Evolutionary conservation across 257 asterid genomes (phyloP), one percentile per base, ranked within the genome.

Genomic region (Solanum chaucha): DNA sequence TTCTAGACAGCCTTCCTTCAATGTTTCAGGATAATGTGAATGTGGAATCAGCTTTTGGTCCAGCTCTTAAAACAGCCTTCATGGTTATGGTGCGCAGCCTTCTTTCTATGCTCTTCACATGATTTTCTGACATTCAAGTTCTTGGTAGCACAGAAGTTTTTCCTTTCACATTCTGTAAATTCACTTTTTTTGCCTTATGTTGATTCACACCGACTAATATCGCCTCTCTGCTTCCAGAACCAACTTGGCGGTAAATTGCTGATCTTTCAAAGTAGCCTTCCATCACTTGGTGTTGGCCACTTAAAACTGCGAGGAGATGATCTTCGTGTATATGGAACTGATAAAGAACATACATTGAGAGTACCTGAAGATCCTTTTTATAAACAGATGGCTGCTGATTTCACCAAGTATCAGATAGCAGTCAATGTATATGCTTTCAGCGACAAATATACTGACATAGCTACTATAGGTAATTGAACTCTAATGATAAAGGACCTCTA

Each of bases 351-450:
- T 90, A 92, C 90, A 40, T 78, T 93, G 87, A 98, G 99, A 89
- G 86, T 92, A 73, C 96, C 99, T 32, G 99, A 97, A 93, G 99
- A 97, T 91, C 98, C 99, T 72, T 97, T 96, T 88, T 97, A 97
- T 92, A 97, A 97, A 89, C 99, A 97, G 88, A 97, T 97, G 99
- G 99, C 99, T 93, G 99, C 99, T 92, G 99, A 97, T 94, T 93
- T 96, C 84, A 96, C 98, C 70, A 96, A 96, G 94, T 93, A 81
- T 91, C 99, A 97, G 92, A 93, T 97, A 90, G 96, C 99, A 83
- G 98, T 94, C 75, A 97, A 97, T 90, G 88, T 96, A 67, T 97
- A 97, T 92, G 98, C 96, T 58, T 97, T 94, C 93, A 94, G 98
- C 71, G 99, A 96, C 85, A 97, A 95, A 91, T 97, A 94, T 90